A percentile compares a stretch with the other conserved stretches of the same genome.
phyloP scores from a whole-genome alignment of 306 rosid genomes.

The Spatholobus suberectus region DNA sequence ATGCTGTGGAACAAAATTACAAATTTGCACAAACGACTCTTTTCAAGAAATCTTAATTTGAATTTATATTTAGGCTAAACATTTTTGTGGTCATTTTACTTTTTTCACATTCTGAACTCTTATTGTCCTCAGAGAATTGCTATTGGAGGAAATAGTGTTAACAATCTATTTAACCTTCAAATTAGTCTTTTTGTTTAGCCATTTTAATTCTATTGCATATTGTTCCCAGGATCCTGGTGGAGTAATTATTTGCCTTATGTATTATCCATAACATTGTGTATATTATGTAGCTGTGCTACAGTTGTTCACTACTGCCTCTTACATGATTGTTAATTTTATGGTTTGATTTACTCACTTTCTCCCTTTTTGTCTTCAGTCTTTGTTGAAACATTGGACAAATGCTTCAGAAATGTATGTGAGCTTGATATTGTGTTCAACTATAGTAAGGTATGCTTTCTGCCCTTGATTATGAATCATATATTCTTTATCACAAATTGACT shows the following conservation, averaged over 20 bases:
- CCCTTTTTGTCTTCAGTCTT: conserved; percentile 70
- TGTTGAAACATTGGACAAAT: conserved; percentile 96
- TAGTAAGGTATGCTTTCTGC: conserved; percentile 68
- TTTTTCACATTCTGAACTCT: conserved; percentile 12
- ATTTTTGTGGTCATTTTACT: not conserved
- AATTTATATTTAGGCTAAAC: not conserved
- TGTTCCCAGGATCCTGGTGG: not conserved
- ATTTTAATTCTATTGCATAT: conserved; percentile 28
- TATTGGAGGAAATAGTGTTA: not conserved
- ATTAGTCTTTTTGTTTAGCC: conserved; percentile 2
- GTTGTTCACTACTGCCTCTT: conserved; percentile 6
- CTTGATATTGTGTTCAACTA: conserved; percentile 92
- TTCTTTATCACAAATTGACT: conserved; percentile 30
- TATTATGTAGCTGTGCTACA: conserved; percentile 13
- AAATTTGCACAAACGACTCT: not conserved
- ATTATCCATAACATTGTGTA: conserved; percentile 26
- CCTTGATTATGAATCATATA: conserved; percentile 6
- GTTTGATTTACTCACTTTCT: conserved; percentile 36
- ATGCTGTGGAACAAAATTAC: conserved; percentile 1
- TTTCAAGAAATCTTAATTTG: conserved; percentile 2
- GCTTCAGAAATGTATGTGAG: conserved; percentile 97
- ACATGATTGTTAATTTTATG: conserved; percentile 22
- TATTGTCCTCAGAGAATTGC: not conserved
- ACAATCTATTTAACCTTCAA: conserved; percentile 13
- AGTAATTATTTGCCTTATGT: conserved; percentile 7